These are phyloP conservation scores for Zygoascus meyerae DNA, from an alignment of 1,139 yeast genomes.

Conservation along the genomic window DNA sequence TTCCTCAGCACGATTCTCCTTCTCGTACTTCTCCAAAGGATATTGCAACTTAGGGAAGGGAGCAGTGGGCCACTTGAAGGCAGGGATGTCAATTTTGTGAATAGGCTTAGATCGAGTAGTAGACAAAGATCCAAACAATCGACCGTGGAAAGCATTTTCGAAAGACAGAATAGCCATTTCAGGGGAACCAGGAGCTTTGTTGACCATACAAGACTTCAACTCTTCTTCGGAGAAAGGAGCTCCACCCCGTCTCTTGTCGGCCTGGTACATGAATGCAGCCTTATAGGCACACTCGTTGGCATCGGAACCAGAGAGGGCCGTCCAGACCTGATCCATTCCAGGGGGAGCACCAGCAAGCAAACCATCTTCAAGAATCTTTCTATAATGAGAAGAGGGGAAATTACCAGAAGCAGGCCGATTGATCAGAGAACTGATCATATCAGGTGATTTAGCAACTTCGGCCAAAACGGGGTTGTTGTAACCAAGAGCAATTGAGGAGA, in stretches of 20 bases:
- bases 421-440: constrained; percentile 60
- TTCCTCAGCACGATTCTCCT: constrained; percentile 59
- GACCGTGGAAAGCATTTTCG: constrained; percentile 74
- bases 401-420: constrained; percentile 76
- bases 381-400: constrained; percentile 62
- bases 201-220: constrained; percentile 55
- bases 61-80: constrained; percentile 85
- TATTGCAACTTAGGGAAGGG: constrained; percentile 70
- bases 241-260: constrained; percentile 49
- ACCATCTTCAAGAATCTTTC: constrained; percentile 49
- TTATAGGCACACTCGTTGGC: constrained; percentile 82
- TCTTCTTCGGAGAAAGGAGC: constrained; percentile 55
- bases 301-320: constrained; percentile 76
- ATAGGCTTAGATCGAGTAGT: constrained; percentile 77
- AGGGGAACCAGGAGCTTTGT: constrained; percentile 67
- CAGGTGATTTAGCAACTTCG: constrained; percentile 56
- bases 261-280: constrained; percentile 77
- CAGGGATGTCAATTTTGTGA: constrained; percentile 78
- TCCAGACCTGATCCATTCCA: constrained; percentile 44
- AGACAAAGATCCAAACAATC: constrained; percentile 73
- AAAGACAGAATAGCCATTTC: constrained; percentile 69
- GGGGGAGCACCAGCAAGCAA: constrained; percentile 27
- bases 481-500: constrained; percentile 72
- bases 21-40: constrained; percentile 56
- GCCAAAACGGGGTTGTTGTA: constrained; percentile 70